These are phyloP conservation scores for Stachybotrys chartarum DNA, from an alignment of 2,329 filamentous ascomycete species.

Conservation along the genomic window DNA sequence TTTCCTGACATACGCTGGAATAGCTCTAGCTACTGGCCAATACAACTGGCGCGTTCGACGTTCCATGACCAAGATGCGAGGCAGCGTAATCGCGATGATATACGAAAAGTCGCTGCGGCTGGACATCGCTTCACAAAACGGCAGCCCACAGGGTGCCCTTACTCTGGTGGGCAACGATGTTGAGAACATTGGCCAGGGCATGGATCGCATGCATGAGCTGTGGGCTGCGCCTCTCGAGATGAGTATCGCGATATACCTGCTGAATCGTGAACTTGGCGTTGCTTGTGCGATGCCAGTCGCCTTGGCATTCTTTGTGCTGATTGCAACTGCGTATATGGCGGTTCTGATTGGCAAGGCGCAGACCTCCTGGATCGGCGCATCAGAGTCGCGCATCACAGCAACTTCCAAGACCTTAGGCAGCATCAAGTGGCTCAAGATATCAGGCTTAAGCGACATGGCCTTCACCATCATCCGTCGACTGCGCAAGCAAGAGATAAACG, in stretches of 20 bases:
- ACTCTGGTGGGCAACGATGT: constrained; percentile 19
- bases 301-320: constrained; percentile 30
- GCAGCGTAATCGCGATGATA: constrained; percentile 15
- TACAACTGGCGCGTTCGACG: constrained; percentile 15
- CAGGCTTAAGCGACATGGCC: constrained; percentile 35
- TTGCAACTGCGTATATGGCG: constrained; percentile 20
- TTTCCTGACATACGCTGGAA: constrained; percentile 15
- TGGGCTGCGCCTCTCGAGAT: constrained; percentile 17
- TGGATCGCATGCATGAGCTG: constrained; percentile 12
- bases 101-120: constrained; percentile 15
- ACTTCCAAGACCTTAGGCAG: constrained; percentile 39
- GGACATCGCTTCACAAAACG: constrained; percentile 9
- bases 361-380: constrained; percentile 40
- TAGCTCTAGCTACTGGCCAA: constrained; percentile 15
- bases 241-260: constrained; percentile 16
- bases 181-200: constrained; percentile 14
- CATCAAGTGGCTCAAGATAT: constrained; percentile 45
- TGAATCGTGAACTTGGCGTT: constrained; percentile 27
- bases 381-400: constrained; percentile 38
- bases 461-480: constrained; percentile 12
- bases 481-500: constrained; percentile 10
- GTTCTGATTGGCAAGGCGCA: constrained; percentile 21
- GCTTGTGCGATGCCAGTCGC: constrained; percentile 34
- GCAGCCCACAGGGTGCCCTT: constrained; percentile 13
- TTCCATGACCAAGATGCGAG: constrained; percentile 16